Evolutionary conservation across 116 monocot genomes (phyloP).

Genomic region (Thalassia testudinum): DNA sequence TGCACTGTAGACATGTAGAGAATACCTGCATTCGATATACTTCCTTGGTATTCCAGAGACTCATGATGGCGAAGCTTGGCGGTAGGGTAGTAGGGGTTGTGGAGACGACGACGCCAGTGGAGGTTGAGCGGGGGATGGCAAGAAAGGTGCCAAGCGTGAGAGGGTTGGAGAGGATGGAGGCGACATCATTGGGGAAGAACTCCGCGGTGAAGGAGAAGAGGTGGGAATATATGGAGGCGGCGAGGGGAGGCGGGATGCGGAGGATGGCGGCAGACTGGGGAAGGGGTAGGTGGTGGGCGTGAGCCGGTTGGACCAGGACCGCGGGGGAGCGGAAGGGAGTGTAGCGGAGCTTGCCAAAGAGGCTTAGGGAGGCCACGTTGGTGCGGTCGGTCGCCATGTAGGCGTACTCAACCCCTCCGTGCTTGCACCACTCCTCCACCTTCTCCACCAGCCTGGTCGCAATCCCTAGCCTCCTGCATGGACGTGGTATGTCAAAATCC

Average conservation of each 20-base stretch:
- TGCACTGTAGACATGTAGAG: no score
- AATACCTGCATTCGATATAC: conserved; percentile 15
- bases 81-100: conserved; percentile 6
- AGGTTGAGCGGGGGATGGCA: conserved; percentile 7
- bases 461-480: conserved; percentile 45
- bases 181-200: conserved; percentile 37
- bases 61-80: conserved; percentile 31
- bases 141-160: conserved; percentile 35
- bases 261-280: conserved; percentile 13
- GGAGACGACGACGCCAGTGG: not conserved
- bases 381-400: conserved; percentile 49
- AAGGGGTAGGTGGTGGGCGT: conserved; percentile 23
- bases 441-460: conserved; percentile 30
- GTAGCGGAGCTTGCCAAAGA: conserved; percentile 36
- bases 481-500: no score
- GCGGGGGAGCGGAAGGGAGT: conserved; percentile 26
- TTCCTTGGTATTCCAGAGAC: conserved; percentile 34
- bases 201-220: conserved; percentile 20
- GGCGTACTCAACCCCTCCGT: conserved; percentile 36
- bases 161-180: conserved; percentile 25
- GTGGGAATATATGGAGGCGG: conserved; percentile 23
- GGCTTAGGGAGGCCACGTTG: conserved; percentile 36
- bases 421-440: conserved; percentile 37
- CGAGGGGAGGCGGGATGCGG: conserved; percentile 19
- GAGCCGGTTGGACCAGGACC: conserved; percentile 47